Evolutionary conservation across 2,329 filamentous ascomycete genomes (phyloP), one percentile per base, ranked within the genome.

Genomic region (Shiraia bambusicola): DNA sequence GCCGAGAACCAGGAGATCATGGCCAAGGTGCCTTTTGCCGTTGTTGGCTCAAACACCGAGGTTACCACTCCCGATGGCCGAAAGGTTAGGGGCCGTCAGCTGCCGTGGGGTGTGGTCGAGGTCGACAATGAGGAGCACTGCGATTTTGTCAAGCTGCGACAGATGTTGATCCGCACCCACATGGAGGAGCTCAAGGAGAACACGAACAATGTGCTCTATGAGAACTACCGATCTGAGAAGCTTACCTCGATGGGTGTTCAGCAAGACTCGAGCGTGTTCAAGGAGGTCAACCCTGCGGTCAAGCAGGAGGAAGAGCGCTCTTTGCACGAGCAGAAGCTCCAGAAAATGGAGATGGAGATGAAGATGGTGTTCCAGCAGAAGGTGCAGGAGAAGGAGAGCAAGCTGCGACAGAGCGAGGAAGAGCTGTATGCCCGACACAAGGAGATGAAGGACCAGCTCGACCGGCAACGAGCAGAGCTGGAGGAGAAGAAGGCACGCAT

Each of bases 351-450:
- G 75, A 84, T 90, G 66, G 93, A 98, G 75, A 98, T 98, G 93
- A 98, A 98, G 88, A 95, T 96, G 88, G 93, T 98, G 59, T 98
- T 98, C 89, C 93, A 97, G 73, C 93, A 98, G 72, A 98, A 98
- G 86, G 93, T 98, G 24, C 84, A 89, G 56, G 93, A 98, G 75
- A 98, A 98, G 80, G 93, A 98, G 77, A 95, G 89, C 82, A 98
- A 98, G 77, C 79, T 98, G 71, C 95, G 95, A 78, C 93, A 97
- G 77, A 95, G 90, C 79, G 93, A 98, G 74, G 93, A 98, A 72
- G 93, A 98, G 79, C 78, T 98, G 45, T 97, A 97, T 68, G 91
- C 93, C 56, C 87, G 93, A 62, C 93, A 98, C 78, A 86, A 92
- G 69, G 93, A 98, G 79, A 98, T 98, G 93, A 98, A 97, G 81